These are phyloP conservation scores for Cyclotella cryptica DNA, from an alignment of 108 stramenopile genomes.

Conservation along the genomic window DNA sequence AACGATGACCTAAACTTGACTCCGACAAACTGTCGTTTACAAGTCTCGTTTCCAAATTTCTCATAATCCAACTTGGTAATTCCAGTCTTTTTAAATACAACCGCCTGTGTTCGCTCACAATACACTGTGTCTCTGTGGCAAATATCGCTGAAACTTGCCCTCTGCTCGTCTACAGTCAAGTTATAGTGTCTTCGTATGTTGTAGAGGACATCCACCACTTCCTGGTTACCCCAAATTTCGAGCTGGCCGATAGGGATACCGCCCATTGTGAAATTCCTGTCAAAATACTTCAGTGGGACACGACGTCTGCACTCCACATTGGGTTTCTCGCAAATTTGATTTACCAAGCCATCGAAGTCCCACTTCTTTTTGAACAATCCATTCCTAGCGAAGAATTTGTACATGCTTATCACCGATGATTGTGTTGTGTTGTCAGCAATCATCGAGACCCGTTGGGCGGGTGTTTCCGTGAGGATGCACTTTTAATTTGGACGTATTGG, in stretches of 20 bases:
- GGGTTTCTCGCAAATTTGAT: conserved; percentile 45
- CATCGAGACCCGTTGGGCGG: background rate
- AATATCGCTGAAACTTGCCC: conserved; percentile 45
- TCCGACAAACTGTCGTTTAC: conserved; percentile 54
- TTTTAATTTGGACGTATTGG: background rate
- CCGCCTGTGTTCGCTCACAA: conserved; percentile 44
- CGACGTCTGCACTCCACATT: conserved; percentile 51
- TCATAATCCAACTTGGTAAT: conserved; percentile 61
- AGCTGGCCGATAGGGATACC: conserved; percentile 28
- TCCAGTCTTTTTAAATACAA: conserved; percentile 43
- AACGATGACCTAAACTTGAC: conserved; percentile 51
- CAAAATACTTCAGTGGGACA: conserved; percentile 45
- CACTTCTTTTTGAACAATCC: conserved; percentile 57
- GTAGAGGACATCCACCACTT: conserved; percentile 60
- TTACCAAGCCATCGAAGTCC: conserved; percentile 47
- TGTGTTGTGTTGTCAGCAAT: too few species aligned
- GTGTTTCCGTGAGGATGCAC: background rate
- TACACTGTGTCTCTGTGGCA: conserved; percentile 46
- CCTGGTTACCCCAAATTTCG: conserved; percentile 53
- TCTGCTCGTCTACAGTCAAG: conserved; percentile 47
- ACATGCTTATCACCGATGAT: conserved; percentile 3
- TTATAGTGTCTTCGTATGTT: conserved; percentile 34
- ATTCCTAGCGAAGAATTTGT: conserved; percentile 46
- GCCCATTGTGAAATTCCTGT: conserved; percentile 51
- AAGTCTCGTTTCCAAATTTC: conserved; percentile 61